Base-by-base conservation (phyloP, 192 early-diverging fungal species). In the Lunasporangiospora selenospora region DNA sequence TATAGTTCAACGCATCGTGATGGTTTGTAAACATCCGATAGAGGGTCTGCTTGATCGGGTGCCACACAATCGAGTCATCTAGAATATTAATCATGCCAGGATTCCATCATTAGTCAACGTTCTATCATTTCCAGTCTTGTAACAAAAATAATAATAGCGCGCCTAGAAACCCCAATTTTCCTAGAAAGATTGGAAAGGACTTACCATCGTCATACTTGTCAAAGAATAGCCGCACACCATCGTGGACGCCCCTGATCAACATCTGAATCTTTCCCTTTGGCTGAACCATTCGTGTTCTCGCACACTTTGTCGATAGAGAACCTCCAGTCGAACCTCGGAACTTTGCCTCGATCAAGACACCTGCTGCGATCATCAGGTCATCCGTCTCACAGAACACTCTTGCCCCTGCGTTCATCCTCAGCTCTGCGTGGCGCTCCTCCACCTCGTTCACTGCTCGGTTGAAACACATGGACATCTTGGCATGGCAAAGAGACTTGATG, bases 231-330 rank as follows among this genome's bases (percentile, higher is more conserved):
- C 11, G 33, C 19, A 80, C 51, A 15, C 67, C 73, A 8, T 62
- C 33, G 31, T 49, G 71, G 8, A 13, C 47, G 18, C 78, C 78
- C 0, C 6, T 21, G 3, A 76, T 10, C 31, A 80, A 18, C 78
- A 80, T 80, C 47, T 59, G 43, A 8, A 80, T 70, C 49, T 80
- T 80, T 36, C 60, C 71, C 32, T 52, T 21, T 1, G 62, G 52
- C 8, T 41, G 48, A 6, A 7, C 15, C 73, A 80, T 71, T 19
- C 23, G 30, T 26, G 41, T 43, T 34, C 13, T 27, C 23, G 75
- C 73, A 29, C 75, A 76, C 8, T 12, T 24, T 10, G 67, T 71
- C 32, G 62, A 30, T 16, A 80, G 26, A 7, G 15, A 44, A 62
- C 47, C 66, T 29, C 66, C 49, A 0, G 18, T 58, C 3, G 23